Conservation (phyloP, 148 eudicot genomes). For the Rheum nobile region DNA sequence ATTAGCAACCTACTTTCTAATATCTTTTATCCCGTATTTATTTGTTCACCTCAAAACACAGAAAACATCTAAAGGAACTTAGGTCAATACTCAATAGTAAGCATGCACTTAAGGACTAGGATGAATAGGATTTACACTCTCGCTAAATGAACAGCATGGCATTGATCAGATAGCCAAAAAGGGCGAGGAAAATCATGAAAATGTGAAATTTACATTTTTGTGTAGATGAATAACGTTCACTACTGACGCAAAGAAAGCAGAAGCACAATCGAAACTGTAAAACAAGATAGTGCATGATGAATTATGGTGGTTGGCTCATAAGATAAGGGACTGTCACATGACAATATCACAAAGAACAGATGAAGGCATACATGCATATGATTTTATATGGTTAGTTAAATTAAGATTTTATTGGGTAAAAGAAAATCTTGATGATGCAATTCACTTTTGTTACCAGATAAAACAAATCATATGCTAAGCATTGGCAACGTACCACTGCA, state of each 20-base stretch:
- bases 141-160: not conserved
- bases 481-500: slow-evolving; percentile 60
- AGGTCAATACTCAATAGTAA: not conserved
- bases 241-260: not conserved
- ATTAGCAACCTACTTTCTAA: not conserved
- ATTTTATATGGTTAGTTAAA: not conserved
- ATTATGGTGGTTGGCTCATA: not conserved
- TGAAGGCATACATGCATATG: not conserved
- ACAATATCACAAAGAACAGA: not conserved
- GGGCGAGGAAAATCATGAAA: not conserved
- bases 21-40: no score
- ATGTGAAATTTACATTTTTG: no score
- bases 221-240: not conserved
- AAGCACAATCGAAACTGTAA: not conserved
- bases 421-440: not conserved
- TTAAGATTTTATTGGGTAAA: not conserved
- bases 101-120: not conserved
- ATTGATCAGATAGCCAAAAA: not conserved
- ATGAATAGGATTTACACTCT: not conserved
- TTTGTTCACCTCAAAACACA: not conserved
- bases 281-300: not conserved
- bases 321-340: not conserved
- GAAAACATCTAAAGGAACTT: not conserved
- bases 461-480: not conserved
- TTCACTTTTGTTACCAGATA: not conserved